Evolutionary conservation across 441 rosid genomes (phyloP).

Genomic region (Bruguiera hainesii): DNA sequence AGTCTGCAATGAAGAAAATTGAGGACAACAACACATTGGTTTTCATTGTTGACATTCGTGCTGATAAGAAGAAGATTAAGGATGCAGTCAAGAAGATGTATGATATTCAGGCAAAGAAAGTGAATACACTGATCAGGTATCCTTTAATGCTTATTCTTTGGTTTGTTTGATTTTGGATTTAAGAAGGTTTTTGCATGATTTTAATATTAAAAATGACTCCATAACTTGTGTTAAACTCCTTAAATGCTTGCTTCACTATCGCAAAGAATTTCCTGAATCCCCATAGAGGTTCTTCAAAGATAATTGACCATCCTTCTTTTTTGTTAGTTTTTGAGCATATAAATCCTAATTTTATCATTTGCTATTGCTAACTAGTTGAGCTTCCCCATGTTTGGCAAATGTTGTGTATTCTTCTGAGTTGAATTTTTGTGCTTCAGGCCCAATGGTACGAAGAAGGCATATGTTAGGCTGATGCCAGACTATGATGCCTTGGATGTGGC

Average conservation of each 20-base stretch:
- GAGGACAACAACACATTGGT: slow-evolving; percentile 96
- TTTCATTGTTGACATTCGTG: slow-evolving; percentile 91
- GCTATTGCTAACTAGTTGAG: too few relatives aligned
- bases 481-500: slow-evolving; percentile 90
- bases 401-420: neutral
- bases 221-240: too few relatives aligned
- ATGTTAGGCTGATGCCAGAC: slow-evolving; percentile 89
- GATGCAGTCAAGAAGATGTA: slow-evolving; percentile 96
- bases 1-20: slow-evolving; percentile 88
- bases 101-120: slow-evolving; percentile 93
- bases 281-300: too few relatives aligned
- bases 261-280: too few relatives aligned
- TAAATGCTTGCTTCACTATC: too few relatives aligned
- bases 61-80: slow-evolving; percentile 91
- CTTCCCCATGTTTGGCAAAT: neutral
- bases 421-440: slow-evolving; percentile 51
- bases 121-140: slow-evolving; percentile 93
- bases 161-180: neutral
- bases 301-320: too few relatives aligned
- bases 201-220: too few relatives aligned
- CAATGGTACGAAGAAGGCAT: slow-evolving; percentile 93
- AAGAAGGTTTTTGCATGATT: neutral
- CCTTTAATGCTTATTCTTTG: neutral
- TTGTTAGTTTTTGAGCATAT: too few relatives aligned
- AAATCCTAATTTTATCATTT: too few relatives aligned